Evolutionary conservation across 805 yeast species (phyloP).

Genomic region (Naumovozyma dairenensis): DNA sequence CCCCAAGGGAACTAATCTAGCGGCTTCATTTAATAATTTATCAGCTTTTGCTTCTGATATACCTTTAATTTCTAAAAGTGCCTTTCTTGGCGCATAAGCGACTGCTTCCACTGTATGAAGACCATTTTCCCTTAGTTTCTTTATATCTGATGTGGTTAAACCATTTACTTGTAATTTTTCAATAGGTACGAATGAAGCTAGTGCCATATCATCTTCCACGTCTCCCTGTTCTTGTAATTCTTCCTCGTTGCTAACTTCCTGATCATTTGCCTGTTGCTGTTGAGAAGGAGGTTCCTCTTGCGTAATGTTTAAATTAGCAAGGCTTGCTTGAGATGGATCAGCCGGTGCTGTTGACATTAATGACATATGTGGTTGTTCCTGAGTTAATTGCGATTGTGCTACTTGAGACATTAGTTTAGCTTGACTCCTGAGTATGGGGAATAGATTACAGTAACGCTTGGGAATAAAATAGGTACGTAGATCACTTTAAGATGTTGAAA

Average conservation of each 20-base stretch:
- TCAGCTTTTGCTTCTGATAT: slow-evolving; percentile 95
- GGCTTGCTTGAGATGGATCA: slow-evolving; percentile 10
- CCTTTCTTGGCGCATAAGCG: slow-evolving; percentile 86
- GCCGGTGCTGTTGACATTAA: slow-evolving; percentile 21
- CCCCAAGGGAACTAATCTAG: slow-evolving; percentile 86
- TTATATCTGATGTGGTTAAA: slow-evolving; percentile 66
- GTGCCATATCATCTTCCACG: slow-evolving; percentile 43
- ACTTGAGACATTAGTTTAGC: slow-evolving; percentile 7
- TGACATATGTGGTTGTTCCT: slow-evolving; percentile 6
- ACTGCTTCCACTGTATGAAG: slow-evolving; percentile 83
- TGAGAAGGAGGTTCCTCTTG: neutral
- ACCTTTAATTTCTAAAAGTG: slow-evolving; percentile 70
- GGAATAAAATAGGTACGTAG: too few relatives aligned
- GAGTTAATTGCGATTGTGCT: slow-evolving; percentile 4
- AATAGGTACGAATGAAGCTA: slow-evolving; percentile 27
- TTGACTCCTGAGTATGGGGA: too few relatives aligned
- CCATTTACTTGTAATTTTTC: slow-evolving; percentile 62
- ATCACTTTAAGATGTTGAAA: too few relatives aligned
- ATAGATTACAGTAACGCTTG: too few relatives aligned
- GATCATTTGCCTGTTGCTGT: neutral
- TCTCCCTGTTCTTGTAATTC: slow-evolving; percentile 16
- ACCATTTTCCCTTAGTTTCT: slow-evolving; percentile 73
- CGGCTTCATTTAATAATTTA: slow-evolving; percentile 68
- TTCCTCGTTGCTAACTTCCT: slow-evolving; percentile 1
- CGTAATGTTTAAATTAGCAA: neutral